These are phyloP conservation scores for Xerocomellus intermedius DNA, from an alignment of 768 basidiomycete species.

Conservation along the genomic window DNA sequence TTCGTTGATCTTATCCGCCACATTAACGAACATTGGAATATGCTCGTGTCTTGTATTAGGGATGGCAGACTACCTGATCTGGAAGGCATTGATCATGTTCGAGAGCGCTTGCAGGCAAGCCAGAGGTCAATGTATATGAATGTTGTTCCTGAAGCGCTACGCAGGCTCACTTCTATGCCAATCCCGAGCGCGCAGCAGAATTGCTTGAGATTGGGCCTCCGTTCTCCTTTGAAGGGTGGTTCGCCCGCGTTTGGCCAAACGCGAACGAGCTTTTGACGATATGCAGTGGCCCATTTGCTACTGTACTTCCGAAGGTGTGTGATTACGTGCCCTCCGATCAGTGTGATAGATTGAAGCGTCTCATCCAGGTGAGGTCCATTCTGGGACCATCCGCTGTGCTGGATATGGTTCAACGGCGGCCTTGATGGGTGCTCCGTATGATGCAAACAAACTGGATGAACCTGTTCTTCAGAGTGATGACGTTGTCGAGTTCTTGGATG, in stretches of 20 bases:
- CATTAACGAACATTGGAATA: conserved; percentile 18
- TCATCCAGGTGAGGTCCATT: conserved; percentile 11
- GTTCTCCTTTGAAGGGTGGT: conserved; percentile 14
- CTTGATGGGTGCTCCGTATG: background rate
- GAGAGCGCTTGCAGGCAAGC: conserved; percentile 12
- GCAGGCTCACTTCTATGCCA: conserved; percentile 10
- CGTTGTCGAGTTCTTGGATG: conserved; percentile 18
- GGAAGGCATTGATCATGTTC: conserved; percentile 10
- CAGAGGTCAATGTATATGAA: no score
- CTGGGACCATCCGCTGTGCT: conserved; percentile 4
- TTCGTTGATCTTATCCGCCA: conserved; percentile 14
- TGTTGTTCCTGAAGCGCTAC: background rate
- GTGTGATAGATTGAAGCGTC: background rate
- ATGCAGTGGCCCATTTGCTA: conserved; percentile 10
- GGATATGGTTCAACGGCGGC: conserved; percentile 15
- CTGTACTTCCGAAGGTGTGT: conserved; percentile 13
- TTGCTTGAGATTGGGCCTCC: conserved; percentile 13
- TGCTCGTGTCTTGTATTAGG: conserved; percentile 15
- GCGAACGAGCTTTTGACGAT: background rate
- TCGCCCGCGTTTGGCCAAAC: conserved; percentile 13
- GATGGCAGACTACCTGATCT: conserved; percentile 16
- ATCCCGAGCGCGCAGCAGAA: conserved; percentile 18
- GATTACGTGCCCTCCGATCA: no score
- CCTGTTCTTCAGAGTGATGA: conserved; percentile 5
- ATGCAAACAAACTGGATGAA: conserved; percentile 3